These are phyloP conservation scores for Scedosporium dehoogii DNA, from an alignment of 2,329 filamentous ascomycete genomes.

Conservation along the genomic window DNA sequence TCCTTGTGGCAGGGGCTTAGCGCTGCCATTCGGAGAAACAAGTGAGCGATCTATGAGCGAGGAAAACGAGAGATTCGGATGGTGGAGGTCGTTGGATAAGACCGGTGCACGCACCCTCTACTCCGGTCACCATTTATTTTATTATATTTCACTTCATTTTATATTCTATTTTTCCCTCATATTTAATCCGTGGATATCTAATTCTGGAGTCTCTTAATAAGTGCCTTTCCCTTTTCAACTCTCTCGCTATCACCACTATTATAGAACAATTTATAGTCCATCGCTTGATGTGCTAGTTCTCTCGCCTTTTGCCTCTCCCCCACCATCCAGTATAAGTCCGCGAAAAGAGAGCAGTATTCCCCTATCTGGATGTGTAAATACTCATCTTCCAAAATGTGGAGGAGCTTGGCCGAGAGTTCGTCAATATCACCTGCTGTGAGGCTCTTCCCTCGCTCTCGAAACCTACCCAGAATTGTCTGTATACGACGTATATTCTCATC, in stretches of 20 bases:
- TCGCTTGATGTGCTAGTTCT: not conserved
- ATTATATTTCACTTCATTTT: too few species aligned
- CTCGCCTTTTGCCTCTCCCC: not conserved
- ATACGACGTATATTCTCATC: constrained; percentile 3
- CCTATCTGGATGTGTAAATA: not conserved
- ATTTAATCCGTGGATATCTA: too few species aligned
- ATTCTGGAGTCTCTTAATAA: not conserved
- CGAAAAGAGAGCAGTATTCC: not conserved
- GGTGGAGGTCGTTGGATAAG: too few species aligned
- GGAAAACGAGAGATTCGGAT: too few species aligned
- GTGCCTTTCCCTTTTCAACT: not conserved
- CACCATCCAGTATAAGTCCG: not conserved
- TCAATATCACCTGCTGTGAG: not conserved
- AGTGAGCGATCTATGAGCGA: too few species aligned
- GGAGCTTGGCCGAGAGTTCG: not conserved
- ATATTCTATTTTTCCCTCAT: too few species aligned
- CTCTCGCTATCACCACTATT: constrained; percentile 4
- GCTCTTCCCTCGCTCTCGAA: not conserved
- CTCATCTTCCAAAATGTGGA: not conserved
- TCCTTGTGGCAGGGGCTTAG: too few species aligned
- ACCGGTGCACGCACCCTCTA: too few species aligned
- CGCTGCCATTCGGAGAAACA: too few species aligned
- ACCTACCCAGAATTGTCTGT: not conserved
- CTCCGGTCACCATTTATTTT: too few species aligned
- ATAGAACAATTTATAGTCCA: constrained; percentile 2